Conservation (phyloP, 2,329 filamentous ascomycete species). For the Cladophialophora immunda region DNA sequence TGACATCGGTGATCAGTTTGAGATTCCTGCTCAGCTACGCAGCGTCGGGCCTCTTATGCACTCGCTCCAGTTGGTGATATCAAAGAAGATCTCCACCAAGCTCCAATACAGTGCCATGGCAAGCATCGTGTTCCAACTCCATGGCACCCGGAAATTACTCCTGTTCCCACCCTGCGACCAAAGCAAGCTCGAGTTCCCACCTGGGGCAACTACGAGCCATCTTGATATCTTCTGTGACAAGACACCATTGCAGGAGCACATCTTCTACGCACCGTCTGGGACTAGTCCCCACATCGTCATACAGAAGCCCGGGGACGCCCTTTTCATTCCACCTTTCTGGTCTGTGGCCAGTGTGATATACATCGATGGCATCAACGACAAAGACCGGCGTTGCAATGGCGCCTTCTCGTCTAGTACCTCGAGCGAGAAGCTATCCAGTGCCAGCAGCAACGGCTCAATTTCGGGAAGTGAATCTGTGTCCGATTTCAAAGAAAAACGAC, state of each 20-base stretch:
- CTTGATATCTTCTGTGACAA: slow-evolving; percentile 64
- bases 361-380: neutral
- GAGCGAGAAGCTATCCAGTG: neutral
- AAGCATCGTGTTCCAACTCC: slow-evolving; percentile 82
- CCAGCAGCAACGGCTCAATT: neutral
- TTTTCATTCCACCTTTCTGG: slow-evolving; percentile 86
- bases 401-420: neutral
- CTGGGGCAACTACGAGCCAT: slow-evolving; percentile 73
- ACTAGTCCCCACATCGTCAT: slow-evolving; percentile 73
- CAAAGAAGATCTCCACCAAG: slow-evolving; percentile 84
- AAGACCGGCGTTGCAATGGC: neutral
- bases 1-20: slow-evolving; percentile 72
- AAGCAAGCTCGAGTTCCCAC: slow-evolving; percentile 71
- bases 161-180: slow-evolving; percentile 83
- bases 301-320: slow-evolving; percentile 74
- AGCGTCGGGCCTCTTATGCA: slow-evolving; percentile 70
- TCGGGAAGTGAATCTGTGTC: slow-evolving; percentile 6
- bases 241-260: slow-evolving; percentile 39
- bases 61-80: slow-evolving; percentile 80
- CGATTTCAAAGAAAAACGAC: neutral
- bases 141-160: slow-evolving; percentile 74
- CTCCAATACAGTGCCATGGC: slow-evolving; percentile 88
- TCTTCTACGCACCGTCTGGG: slow-evolving; percentile 66
- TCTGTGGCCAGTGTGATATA: slow-evolving; percentile 47
- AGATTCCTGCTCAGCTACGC: slow-evolving; percentile 68